phyloP scores from a whole-genome alignment of 2,329 filamentous ascomycete species.

The Claviceps fusiformis region DNA sequence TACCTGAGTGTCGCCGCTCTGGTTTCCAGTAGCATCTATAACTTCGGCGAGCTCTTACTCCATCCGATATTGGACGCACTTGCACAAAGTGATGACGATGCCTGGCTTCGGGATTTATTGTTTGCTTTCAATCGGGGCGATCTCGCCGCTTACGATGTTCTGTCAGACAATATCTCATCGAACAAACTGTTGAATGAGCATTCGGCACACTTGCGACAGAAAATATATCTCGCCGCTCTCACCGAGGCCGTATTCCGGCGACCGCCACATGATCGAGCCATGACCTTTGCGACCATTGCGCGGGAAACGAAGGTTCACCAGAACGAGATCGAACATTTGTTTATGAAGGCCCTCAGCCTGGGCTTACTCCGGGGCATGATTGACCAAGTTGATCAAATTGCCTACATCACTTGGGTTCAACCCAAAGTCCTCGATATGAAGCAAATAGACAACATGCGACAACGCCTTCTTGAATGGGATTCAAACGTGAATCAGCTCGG shows the following conservation, averaged over 20 bases:
- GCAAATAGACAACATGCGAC: slow-evolving; percentile 88
- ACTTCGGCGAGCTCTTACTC: slow-evolving; percentile 96
- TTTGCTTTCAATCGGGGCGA: slow-evolving; percentile 97
- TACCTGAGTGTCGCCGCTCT: slow-evolving; percentile 86
- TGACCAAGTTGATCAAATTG: slow-evolving; percentile 89
- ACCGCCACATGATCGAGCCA: slow-evolving; percentile 85
- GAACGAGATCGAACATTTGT: slow-evolving; percentile 90
- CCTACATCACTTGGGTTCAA: slow-evolving; percentile 96
- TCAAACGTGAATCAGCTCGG: slow-evolving; percentile 89
- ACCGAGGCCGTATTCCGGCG: slow-evolving; percentile 95
- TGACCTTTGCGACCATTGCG: slow-evolving; percentile 81
- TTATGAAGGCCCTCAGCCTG: slow-evolving; percentile 97
- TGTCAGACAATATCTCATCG: slow-evolving; percentile 68
- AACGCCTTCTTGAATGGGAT: slow-evolving; percentile 85
- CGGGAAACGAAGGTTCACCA: slow-evolving; percentile 83
- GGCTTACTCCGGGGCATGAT: slow-evolving; percentile 84
- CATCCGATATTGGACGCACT: slow-evolving; percentile 90
- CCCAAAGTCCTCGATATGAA: slow-evolving; percentile 93
- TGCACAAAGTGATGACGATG: slow-evolving; percentile 51
- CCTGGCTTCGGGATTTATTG: slow-evolving; percentile 89
- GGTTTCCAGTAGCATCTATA: slow-evolving; percentile 93
- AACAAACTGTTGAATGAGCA: slow-evolving; percentile 70
- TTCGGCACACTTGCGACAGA: slow-evolving; percentile 78
- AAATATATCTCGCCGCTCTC: slow-evolving; percentile 91
- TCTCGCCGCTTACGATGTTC: slow-evolving; percentile 69